Percentiles rank a stretch among this genome's conserved stretches.
These are phyloP conservation scores for Candida pseudofarinosa DNA, from an alignment of 805 yeast genomes.

Conservation along the genomic window DNA sequence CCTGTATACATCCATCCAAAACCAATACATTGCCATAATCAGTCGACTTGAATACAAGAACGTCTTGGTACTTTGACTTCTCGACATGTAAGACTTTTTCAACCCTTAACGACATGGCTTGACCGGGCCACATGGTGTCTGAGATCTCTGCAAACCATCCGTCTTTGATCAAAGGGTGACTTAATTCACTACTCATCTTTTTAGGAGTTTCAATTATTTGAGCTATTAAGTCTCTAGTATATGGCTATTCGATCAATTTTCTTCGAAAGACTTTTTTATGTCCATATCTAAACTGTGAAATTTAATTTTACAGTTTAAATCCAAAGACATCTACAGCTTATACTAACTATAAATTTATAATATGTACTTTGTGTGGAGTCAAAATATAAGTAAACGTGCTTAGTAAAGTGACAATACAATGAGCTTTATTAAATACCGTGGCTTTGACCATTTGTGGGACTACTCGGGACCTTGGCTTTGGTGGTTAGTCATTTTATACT, in stretches of 20 bases:
- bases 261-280: too few relatives aligned
- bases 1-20: slow-evolving; percentile 92
- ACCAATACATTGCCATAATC: slow-evolving; percentile 95
- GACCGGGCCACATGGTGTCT: slow-evolving; percentile 98
- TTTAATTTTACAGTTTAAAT: not conserved
- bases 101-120: slow-evolving; percentile 89
- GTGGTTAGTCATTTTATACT: slow-evolving; percentile 43
- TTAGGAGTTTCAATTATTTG: too few relatives aligned
- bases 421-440: slow-evolving; percentile 12
- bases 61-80: slow-evolving; percentile 88
- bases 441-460: slow-evolving; percentile 17
- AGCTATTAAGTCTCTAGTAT: too few relatives aligned
- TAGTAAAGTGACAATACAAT: not conserved
- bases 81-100: slow-evolving; percentile 82
- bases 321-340: too few relatives aligned
- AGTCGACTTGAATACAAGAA: slow-evolving; percentile 86
- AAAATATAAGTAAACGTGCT: too few relatives aligned
- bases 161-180: slow-evolving; percentile 62
- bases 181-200: slow-evolving; percentile 32
- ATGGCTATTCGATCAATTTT: too few relatives aligned
- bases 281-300: not conserved
- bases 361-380: too few relatives aligned
- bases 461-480: slow-evolving; percentile 39
- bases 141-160: slow-evolving; percentile 98
- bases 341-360: too few relatives aligned